Percentiles rank a stretch among this genome's conserved stretches.
Conservation (phyloP, 805 yeast species). For the Yamadazyma nakazawae region DNA sequence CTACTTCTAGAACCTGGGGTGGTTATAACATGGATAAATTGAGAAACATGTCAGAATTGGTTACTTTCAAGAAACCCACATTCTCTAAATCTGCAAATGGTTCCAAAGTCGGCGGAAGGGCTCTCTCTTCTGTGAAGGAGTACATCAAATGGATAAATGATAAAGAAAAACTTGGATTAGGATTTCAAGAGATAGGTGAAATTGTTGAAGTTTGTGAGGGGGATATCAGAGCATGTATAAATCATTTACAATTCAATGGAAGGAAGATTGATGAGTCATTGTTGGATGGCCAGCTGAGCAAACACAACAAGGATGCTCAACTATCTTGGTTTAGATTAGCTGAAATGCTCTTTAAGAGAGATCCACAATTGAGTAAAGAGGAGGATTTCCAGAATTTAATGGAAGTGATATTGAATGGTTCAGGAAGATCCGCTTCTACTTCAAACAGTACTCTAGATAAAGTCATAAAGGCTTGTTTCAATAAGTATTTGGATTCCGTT, state of each 20-base stretch:
- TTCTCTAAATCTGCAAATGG: constrained; percentile 42
- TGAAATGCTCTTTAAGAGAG: constrained; percentile 56
- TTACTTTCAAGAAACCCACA: constrained; percentile 61
- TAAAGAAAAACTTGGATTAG: constrained; percentile 49
- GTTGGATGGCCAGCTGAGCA: not conserved
- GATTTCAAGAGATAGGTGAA: constrained; percentile 54
- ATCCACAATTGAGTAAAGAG: constrained; percentile 42
- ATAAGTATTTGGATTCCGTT: constrained; percentile 56
- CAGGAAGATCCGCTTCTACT: constrained; percentile 34
- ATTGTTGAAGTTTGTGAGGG: constrained; percentile 70
- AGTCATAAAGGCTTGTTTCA: constrained; percentile 69
- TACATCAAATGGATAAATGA: constrained; percentile 47
- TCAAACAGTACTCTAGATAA: constrained; percentile 50
- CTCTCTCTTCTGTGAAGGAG: constrained; percentile 35
- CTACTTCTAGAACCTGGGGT: constrained; percentile 22
- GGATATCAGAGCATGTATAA: constrained; percentile 83
- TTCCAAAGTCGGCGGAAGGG: constrained; percentile 36
- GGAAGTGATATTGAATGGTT: constrained; percentile 41
- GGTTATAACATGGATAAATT: constrained; percentile 65
- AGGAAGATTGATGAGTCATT: constrained; percentile 14
- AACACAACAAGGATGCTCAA: constrained; percentile 53
- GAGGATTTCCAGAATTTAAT: constrained; percentile 49
- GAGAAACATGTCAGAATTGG: constrained; percentile 68
- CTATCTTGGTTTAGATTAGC: constrained; percentile 67
- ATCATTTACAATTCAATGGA: constrained; percentile 67